Conservation (phyloP, 1,284 basidiomycete species). For the Bjerkandera adusta region DNA sequence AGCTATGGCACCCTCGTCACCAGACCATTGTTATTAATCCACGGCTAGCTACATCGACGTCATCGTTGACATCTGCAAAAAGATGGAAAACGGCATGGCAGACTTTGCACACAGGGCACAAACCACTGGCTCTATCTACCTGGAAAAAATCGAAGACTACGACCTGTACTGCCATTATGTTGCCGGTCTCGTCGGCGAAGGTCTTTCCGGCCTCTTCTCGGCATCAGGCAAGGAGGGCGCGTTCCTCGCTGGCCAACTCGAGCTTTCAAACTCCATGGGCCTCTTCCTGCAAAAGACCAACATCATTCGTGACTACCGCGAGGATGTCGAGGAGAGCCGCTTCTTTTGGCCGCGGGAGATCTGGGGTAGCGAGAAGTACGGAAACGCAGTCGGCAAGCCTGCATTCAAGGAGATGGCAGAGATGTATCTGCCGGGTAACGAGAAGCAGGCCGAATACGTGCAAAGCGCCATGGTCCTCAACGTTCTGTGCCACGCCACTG, state of each 20-base stretch:
- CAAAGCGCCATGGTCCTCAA: conserved; percentile 91
- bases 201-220: conserved; percentile 87
- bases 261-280: conserved; percentile 95
- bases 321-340: conserved; percentile 85
- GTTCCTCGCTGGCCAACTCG: conserved; percentile 80
- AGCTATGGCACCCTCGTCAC: conserved; percentile 22
- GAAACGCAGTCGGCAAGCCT: conserved; percentile 29
- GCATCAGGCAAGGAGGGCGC: conserved; percentile 84
- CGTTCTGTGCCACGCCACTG: conserved; percentile 82
- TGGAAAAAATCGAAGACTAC: conserved; percentile 81
- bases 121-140: conserved; percentile 63
- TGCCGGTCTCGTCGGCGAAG: conserved; percentile 97
- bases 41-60: conserved; percentile 70
- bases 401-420: conserved; percentile 66
- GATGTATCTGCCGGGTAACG: conserved; percentile 51
- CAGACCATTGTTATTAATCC: not conserved
- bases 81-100: conserved; percentile 96
- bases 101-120: conserved; percentile 88
- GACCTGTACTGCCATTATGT: conserved; percentile 99
- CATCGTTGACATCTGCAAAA: conserved; percentile 79
- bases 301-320: conserved; percentile 94
- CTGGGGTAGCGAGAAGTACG: conserved; percentile 68
- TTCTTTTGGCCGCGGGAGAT: conserved; percentile 97
- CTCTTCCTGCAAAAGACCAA: conserved; percentile 97
- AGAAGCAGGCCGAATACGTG: conserved; percentile 70